Percentiles rank a stretch among this genome's conserved stretches.
These are phyloP conservation scores for Saturnispora mendoncae DNA, from an alignment of 805 yeast genomes.

Conservation along the genomic window DNA sequence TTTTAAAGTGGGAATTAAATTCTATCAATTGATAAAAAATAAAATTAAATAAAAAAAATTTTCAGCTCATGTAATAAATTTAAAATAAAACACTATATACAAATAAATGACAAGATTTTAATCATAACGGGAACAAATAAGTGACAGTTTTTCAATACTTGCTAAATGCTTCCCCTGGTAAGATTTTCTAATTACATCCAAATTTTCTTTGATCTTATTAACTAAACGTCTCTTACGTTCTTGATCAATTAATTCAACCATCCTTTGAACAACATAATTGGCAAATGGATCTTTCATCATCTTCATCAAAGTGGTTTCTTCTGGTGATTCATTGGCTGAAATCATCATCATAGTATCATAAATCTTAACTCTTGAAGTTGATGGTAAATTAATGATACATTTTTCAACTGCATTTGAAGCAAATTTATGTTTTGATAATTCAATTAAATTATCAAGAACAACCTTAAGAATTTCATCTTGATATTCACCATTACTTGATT, in stretches of 20 bases:
- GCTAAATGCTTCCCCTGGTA: slow-evolving; percentile 77
- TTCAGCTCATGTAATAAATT: not conserved
- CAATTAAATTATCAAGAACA: slow-evolving; percentile 54
- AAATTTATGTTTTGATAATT: slow-evolving; percentile 89
- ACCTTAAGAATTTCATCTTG: slow-evolving; percentile 50
- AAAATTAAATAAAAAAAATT: not conserved
- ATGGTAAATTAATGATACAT: slow-evolving; percentile 68
- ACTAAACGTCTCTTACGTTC: slow-evolving; percentile 63
- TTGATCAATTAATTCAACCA: slow-evolving; percentile 73
- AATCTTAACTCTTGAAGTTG: slow-evolving; percentile 51
- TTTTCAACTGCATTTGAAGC: slow-evolving; percentile 97
- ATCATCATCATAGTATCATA: slow-evolving; percentile 58
- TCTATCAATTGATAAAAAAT: not conserved
- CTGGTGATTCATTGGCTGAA: slow-evolving; percentile 42
- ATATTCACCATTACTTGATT: slow-evolving; percentile 62
- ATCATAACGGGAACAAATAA: slow-evolving; percentile 39
- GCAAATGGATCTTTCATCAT: slow-evolving; percentile 99
- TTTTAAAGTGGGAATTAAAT: too few relatives aligned
- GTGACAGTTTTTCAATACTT: slow-evolving; percentile 65
- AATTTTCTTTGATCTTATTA: slow-evolving; percentile 66
- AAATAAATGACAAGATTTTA: slow-evolving; percentile 2
- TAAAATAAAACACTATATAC: slow-evolving; percentile 3
- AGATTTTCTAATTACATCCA: slow-evolving; percentile 62
- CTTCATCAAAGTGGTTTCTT: slow-evolving; percentile 62
- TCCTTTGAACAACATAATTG: slow-evolving; percentile 91